Base-by-base conservation (phyloP, 306 rosid genomes). In the Casuarina cunninghamiana region DNA sequence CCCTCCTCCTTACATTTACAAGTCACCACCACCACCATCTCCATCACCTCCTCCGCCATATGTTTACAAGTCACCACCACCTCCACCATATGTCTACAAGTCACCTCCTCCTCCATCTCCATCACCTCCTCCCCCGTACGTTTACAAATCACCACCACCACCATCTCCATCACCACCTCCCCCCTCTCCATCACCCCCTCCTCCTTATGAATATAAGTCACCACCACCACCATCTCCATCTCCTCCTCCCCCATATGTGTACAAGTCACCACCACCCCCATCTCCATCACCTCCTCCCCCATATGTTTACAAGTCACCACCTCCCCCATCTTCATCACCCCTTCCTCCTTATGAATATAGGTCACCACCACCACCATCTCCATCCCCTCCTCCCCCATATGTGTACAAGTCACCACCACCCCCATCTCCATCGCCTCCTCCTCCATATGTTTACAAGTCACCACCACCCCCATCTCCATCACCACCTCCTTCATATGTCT, bases 391-490 rank as follows among this genome's bases (percentile, higher is more conserved):
- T 21, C 38, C 1, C 9, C 66, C 66, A 1, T 58, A 58, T 0
- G 5, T 58, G 1, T 58, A 57, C 2, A 58, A 58, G 15, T 58
- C 67, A 53, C 58, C 58, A 2, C 58, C 58, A 15, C 58, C n/a
- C n/a, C n/a, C n/a, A n/a, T n/a, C n/a, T n/a, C n/a, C n/a, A n/a
- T n/a, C n/a, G n/a, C n/a, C n/a, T n/a, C n/a, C 76, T 0, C 75
- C 75, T 0, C 75, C 81, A 0, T 69, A 80, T 2, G 1, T 53
- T 0, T 63, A 76, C 12, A 71, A 81, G 0, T 70, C 84, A 0
- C 84, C 84, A 5, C 84, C 80, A 0, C 72, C 72, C 0, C 72
- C 72, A 5, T 7, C 68, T 8, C 68, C 68, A 19, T 19, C 68
- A n/a, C n/a, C n/a, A n/a, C n/a, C n/a, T n/a, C n/a, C n/a, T n/a